A percentile compares a stretch with the other conserved stretches of the same genome.
Conservation (phyloP, 192 early-diverging fungal genomes). For the Bifiguratus adelaidae region DNA sequence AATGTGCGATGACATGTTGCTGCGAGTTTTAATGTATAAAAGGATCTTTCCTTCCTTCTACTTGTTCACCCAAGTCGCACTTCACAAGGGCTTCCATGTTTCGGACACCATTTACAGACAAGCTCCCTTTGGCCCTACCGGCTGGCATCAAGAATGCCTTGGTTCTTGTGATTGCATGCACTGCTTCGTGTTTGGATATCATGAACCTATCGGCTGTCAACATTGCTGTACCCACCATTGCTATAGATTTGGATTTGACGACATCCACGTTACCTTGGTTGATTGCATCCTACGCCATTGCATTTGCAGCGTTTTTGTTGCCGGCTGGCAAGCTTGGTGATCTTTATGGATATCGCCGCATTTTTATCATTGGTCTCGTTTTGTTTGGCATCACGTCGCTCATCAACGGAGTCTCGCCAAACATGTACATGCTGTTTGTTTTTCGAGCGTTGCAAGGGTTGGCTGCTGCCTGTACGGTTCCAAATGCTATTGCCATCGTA, state of each 20-base stretch:
- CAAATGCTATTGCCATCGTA: slow-evolving; percentile 18
- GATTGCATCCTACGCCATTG: slow-evolving; percentile 18
- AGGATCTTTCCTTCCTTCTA: too few species aligned
- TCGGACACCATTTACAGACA: too few species aligned
- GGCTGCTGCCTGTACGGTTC: slow-evolving; percentile 15
- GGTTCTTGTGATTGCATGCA: slow-evolving; percentile 19
- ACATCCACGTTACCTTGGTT: slow-evolving; percentile 10
- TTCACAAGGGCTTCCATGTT: too few species aligned
- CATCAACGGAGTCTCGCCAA: slow-evolving; percentile 10
- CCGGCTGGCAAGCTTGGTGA: slow-evolving; percentile 17
- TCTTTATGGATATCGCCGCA: slow-evolving; percentile 15
- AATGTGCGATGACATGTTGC: too few species aligned
- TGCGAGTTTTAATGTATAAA: too few species aligned
- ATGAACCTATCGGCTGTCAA: slow-evolving; percentile 28
- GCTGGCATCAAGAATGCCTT: slow-evolving; percentile 6
- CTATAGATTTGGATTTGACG: neutral
- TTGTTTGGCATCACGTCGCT: slow-evolving; percentile 15
- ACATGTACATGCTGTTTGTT: slow-evolving; percentile 15
- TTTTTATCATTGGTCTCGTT: slow-evolving; percentile 17
- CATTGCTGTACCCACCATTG: slow-evolving; percentile 23
- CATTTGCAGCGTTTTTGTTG: slow-evolving; percentile 17
- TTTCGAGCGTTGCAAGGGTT: slow-evolving; percentile 19
- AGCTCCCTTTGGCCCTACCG: too few species aligned
- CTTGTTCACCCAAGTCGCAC: too few species aligned
- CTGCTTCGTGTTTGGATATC: slow-evolving; percentile 26